Evolutionary conservation across 495 filamentous ascomycete genomes (phyloP), one percentile per base, ranked within the genome.

Genomic region (Trichoderma parareesei): DNA sequence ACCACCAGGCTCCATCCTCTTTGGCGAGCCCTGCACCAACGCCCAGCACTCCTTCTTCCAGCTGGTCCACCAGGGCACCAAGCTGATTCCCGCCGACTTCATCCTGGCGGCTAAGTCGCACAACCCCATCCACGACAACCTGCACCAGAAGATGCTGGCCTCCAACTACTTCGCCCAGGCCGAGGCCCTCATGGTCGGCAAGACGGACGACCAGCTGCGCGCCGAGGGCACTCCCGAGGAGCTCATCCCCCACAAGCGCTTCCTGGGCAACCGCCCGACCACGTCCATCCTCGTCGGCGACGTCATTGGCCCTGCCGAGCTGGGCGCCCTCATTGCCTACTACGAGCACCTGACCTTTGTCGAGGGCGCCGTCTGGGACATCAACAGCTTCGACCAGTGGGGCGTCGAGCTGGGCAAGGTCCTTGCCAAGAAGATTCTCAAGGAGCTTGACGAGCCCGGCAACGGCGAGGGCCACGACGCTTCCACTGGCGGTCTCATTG

Each of bases 11-110:
- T 84, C 94, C 27, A 90, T 98, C 76, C 79, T 98, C 63, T 98
- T 98, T 75, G 94, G 94, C 71, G 94, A 98, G 82, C 94, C 94
- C 63, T 94, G 92, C 75, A 98, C 94, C 76, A 98, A 98, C 74
- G 94, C 94, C 65, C 94, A 98, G 83, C 94, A 98, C 85, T 98
- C 94, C 65, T 98, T 98, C 87, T 98, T 93, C 87, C 94, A 98
- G 83, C 87, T 98, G 61, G 85, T 98, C 46, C 94, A 98, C 82
- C 94, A 98, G 79, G 94, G 94, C 69, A 98, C 95, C 69, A 98
- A 98, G 85, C 87, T 98, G 67, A 98, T 98, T 72, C 94, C 94
- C 11, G 88, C 92, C 67, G 94, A 98, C 79, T 98, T 98, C 84
- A 90, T 98, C 81, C 82, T 98, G 71, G 93, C 94, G 41, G 91